Conservation (phyloP, 805 yeast species). For the Brettanomyces bruxellensis region DNA sequence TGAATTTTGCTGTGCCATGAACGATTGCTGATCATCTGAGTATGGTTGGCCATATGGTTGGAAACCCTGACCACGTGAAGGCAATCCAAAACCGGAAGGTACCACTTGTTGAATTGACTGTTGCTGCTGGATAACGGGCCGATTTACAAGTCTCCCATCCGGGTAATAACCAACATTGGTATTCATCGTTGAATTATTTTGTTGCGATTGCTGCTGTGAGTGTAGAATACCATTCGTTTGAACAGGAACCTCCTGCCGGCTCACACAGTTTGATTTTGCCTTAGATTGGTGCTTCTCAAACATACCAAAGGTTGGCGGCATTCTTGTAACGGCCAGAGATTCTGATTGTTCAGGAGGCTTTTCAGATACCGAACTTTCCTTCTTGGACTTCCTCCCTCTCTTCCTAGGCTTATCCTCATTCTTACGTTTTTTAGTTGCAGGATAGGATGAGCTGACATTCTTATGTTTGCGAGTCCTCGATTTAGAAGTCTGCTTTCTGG, state of each 20-base stretch:
- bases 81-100: too few relatives aligned
- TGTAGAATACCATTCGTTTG: not conserved
- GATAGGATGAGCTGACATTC: not conserved
- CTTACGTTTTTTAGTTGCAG: not conserved
- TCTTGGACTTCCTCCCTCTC: slow-evolving; percentile 1
- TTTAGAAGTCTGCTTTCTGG: slow-evolving; percentile 23
- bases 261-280: too few relatives aligned
- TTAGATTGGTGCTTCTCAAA: not conserved
- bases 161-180: too few relatives aligned
- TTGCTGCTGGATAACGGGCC: too few relatives aligned
- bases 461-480: not conserved
- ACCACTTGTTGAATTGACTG: too few relatives aligned
- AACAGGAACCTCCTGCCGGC: not conserved
- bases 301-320: slow-evolving; percentile 13
- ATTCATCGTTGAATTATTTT: too few relatives aligned
- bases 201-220: too few relatives aligned
- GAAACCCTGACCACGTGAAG: too few relatives aligned
- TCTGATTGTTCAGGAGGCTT: not conserved
- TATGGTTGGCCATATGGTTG: not conserved
- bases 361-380: not conserved
- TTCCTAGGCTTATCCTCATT: not conserved
- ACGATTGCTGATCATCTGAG: not conserved
- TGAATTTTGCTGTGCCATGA: not conserved
- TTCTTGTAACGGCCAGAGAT: not conserved
- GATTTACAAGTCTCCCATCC: too few relatives aligned